Conservation (phyloP, 768 basidiomycete genomes). For the Termitomyces bulborhizus region DNA sequence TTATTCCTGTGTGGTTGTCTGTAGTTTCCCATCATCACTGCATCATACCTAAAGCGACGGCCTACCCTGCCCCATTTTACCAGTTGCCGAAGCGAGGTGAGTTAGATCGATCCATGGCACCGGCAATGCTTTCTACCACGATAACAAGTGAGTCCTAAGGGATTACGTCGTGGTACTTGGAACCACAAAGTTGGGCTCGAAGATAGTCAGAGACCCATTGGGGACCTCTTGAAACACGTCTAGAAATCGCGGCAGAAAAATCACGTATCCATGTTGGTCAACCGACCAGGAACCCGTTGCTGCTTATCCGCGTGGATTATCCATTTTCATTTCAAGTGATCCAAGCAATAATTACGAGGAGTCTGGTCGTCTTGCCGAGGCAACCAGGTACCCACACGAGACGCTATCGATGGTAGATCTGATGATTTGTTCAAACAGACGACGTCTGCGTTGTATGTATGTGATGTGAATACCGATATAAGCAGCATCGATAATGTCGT, state of each 20-base stretch:
- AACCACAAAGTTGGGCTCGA: neutral
- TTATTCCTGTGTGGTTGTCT: neutral
- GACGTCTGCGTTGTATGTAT: neutral
- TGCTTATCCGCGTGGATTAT: neutral
- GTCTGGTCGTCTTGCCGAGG: neutral
- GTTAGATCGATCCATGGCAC: neutral
- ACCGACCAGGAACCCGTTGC: conserved; percentile 10
- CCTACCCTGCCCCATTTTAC: neutral
- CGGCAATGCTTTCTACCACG: neutral
- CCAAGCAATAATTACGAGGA: neutral
- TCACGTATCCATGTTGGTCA: conserved; percentile 6
- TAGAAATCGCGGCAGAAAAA: conserved; percentile 8
- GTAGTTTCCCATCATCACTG: neutral
- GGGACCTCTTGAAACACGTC: neutral
- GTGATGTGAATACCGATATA: neutral
- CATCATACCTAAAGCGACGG: neutral
- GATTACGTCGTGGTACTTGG: neutral
- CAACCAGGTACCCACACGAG: neutral
- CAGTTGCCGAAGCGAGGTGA: neutral
- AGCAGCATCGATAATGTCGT: conserved; percentile 2
- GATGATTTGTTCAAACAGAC: neutral
- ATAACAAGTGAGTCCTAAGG: neutral
- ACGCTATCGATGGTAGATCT: conserved; percentile 7
- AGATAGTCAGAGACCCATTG: neutral
- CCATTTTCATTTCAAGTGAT: neutral